Conservation (phyloP, 805 yeast species). For the Yamadazyma nakazawae region DNA sequence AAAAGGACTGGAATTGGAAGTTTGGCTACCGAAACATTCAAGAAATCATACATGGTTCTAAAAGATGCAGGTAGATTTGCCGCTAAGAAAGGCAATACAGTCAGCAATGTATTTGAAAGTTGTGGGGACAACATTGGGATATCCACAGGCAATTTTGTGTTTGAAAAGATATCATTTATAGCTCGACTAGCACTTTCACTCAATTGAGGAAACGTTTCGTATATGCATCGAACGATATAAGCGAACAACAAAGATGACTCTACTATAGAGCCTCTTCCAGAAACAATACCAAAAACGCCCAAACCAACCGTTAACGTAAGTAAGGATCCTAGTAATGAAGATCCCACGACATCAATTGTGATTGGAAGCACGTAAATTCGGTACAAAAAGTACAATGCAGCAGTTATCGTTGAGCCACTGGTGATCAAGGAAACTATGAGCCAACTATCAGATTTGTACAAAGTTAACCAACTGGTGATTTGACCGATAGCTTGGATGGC, state of each 20-base stretch:
- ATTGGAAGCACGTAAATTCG: slow-evolving; percentile 79
- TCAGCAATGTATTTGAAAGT: slow-evolving; percentile 31
- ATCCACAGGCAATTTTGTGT: slow-evolving; percentile 12
- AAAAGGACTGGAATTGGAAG: slow-evolving; percentile 78
- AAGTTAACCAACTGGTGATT: slow-evolving; percentile 65
- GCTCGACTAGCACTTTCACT: slow-evolving; percentile 45
- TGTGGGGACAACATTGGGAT: slow-evolving; percentile 35
- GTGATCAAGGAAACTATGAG: slow-evolving; percentile 67
- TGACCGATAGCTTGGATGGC: slow-evolving; percentile 93
- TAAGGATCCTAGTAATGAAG: slow-evolving; percentile 83
- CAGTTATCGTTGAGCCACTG: slow-evolving; percentile 73
- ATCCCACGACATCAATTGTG: slow-evolving; percentile 65
- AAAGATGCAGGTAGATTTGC: slow-evolving; percentile 52
- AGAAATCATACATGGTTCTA: slow-evolving; percentile 52
- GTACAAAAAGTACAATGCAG: slow-evolving; percentile 73
- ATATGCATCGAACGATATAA: slow-evolving; percentile 88
- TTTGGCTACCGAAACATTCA: slow-evolving; percentile 52
- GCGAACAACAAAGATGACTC: slow-evolving; percentile 85
- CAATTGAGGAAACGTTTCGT: slow-evolving; percentile 87
- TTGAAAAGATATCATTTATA: slow-evolving; percentile 14
- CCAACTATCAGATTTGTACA: slow-evolving; percentile 69
- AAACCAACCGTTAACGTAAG: slow-evolving; percentile 71
- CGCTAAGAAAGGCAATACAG: slow-evolving; percentile 43
- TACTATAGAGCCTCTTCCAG: slow-evolving; percentile 83
- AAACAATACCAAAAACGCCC: slow-evolving; percentile 79